phyloP scores from a whole-genome alignment of 352 stramenopile genomes.

The Phytopythium aichiense region DNA sequence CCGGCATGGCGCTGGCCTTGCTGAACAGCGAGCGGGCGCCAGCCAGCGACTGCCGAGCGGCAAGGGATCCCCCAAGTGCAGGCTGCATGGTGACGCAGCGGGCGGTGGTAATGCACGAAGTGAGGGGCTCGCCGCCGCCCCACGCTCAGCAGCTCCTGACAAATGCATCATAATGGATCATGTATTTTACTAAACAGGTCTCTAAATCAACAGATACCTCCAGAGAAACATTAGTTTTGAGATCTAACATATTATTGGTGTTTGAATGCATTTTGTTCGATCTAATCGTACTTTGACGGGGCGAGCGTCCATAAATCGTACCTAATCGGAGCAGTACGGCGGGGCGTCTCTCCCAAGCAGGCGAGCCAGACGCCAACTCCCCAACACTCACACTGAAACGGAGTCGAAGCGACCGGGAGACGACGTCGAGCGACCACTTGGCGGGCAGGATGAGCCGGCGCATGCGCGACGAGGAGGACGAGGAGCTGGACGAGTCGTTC shows the following conservation, averaged over 20 bases:
- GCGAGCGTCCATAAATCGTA: background rate
- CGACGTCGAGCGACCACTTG: background rate
- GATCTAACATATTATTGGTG: background rate
- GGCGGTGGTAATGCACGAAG: background rate
- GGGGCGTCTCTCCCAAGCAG: background rate
- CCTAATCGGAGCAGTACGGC: background rate
- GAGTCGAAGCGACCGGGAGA: background rate
- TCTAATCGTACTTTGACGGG: background rate
- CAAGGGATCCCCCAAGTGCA: background rate
- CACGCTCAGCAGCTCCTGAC: background rate
- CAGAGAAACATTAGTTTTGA: too few relatives aligned
- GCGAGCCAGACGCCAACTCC: background rate
- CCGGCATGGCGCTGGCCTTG: slow-evolving; percentile 51
- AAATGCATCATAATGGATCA: background rate
- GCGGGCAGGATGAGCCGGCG: slow-evolving; percentile 30
- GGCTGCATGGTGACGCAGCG: slow-evolving; percentile 23
- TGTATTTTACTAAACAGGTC: background rate
- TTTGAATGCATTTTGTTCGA: background rate
- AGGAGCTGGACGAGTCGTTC: slow-evolving; percentile 75
- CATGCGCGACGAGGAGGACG: slow-evolving; percentile 74
- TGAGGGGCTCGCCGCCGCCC: background rate
- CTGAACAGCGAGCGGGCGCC: slow-evolving; percentile 57
- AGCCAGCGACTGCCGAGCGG: slow-evolving; percentile 10
- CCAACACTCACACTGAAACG: background rate
- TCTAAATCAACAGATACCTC: too few relatives aligned